Evolutionary conservation across 2,329 filamentous ascomycete genomes (phyloP).

Genomic region (Cordyceps javanica): DNA sequence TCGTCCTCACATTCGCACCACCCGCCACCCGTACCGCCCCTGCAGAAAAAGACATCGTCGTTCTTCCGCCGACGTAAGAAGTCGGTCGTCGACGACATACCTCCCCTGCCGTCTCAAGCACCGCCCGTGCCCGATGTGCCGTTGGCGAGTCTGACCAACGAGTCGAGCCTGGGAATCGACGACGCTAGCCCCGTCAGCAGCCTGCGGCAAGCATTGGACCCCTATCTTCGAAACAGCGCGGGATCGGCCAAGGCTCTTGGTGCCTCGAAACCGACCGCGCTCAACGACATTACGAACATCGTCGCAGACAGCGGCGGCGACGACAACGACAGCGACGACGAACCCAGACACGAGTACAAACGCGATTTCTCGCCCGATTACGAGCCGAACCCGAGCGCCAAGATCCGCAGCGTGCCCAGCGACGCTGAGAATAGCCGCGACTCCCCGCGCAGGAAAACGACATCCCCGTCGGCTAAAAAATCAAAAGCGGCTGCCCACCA

Average conservation of each 20-base stretch:
- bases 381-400: constrained; percentile 63
- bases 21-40: constrained; percentile 31
- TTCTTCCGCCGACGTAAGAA: constrained; percentile 95
- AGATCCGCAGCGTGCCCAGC: constrained; percentile 58
- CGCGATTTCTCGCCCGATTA: constrained; percentile 71
- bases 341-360: constrained; percentile 30
- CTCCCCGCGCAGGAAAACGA: constrained; percentile 24
- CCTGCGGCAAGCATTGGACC: constrained; percentile 79
- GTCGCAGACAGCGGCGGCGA: constrained; percentile 10
- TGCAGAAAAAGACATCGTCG: constrained; percentile 88
- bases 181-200: constrained; percentile 67
- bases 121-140: constrained; percentile 33
- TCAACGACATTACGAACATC: constrained; percentile 22
- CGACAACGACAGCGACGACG: constrained; percentile 25
- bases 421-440: constrained; percentile 29
- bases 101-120: constrained; percentile 49
- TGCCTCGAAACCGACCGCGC: constrained; percentile 21
- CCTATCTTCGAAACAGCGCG: constrained; percentile 53
- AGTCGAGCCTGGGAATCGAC: constrained; percentile 14
- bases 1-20: constrained; percentile 39
- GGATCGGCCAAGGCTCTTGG: constrained; percentile 17
- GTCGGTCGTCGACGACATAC: constrained; percentile 67
- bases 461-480: constrained; percentile 22
- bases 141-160: constrained; percentile 20
- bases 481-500: constrained; percentile 23